Percentiles rank a stretch among this genome's conserved stretches.
Evolutionary conservation across 106 monocot species (phyloP).

Genomic region (Phalaenopsis equestris): DNA sequence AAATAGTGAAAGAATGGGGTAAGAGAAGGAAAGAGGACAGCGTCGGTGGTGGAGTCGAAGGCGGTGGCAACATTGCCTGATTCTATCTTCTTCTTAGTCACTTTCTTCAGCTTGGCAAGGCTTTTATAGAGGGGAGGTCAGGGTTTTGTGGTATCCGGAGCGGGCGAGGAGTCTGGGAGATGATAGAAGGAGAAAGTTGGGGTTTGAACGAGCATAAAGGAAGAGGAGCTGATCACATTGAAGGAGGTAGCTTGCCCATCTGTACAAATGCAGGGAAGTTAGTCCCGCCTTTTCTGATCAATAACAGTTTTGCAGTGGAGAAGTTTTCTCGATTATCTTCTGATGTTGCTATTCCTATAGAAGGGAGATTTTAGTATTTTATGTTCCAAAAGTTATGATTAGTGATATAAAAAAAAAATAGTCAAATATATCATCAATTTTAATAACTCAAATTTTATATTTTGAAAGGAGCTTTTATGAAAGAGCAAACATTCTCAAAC

Average conservation of each 20-base stretch:
- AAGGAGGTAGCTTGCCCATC: conserved; percentile 41
- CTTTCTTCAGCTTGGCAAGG: conserved; percentile 11
- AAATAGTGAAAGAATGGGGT: conserved; percentile 27
- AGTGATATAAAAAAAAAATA: too few species aligned
- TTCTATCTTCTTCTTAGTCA: neutral
- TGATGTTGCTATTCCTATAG: too few species aligned
- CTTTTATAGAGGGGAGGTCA: neutral
- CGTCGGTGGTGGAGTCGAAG: neutral
- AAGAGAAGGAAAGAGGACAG: neutral
- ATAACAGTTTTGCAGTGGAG: neutral
- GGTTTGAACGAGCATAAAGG: conserved; percentile 19
- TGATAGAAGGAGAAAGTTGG: neutral
- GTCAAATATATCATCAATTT: too few species aligned
- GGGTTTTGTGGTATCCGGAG: neutral
- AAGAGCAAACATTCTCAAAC: too few species aligned
- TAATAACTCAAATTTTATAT: too few species aligned
- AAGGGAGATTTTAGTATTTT: too few species aligned
- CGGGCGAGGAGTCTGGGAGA: neutral
- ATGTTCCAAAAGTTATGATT: too few species aligned
- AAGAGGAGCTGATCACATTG: conserved; percentile 26
- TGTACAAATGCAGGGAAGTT: neutral
- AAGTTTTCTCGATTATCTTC: too few species aligned
- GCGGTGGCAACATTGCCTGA: too few species aligned
- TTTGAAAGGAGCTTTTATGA: too few species aligned
- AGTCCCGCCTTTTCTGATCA: neutral